A percentile compares a stretch with the other conserved stretches of the same genome.
These are phyloP conservation scores for Elsinoe ampelina DNA, from an alignment of 2,329 filamentous ascomycete species.

Conservation along the genomic window DNA sequence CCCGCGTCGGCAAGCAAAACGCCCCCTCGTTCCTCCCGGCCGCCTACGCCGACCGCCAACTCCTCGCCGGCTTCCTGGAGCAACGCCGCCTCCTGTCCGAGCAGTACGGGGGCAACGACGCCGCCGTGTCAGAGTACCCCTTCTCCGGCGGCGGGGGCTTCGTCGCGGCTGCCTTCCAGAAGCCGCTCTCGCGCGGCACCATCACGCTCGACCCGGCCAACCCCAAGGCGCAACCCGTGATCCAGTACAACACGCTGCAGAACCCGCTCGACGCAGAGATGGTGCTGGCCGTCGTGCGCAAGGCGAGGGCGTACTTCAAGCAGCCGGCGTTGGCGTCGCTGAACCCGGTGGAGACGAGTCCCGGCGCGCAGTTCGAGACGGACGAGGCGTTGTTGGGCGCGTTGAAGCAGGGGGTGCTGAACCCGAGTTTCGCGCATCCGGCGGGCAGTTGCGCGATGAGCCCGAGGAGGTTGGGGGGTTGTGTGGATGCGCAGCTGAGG, in stretches of 20 bases:
- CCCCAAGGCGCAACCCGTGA: conserved; percentile 25
- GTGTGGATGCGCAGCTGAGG: conserved; percentile 24
- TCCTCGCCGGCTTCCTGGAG: conserved; percentile 16
- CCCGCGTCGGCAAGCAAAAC: conserved; percentile 15
- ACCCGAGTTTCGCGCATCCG: conserved; percentile 27
- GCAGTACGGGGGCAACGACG: conserved; percentile 12
- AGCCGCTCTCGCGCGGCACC: conserved; percentile 31
- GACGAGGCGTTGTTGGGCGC: conserved; percentile 19
- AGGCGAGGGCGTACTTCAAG: conserved; percentile 28
- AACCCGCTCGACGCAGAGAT: conserved; percentile 31
- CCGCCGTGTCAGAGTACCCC: conserved; percentile 18
- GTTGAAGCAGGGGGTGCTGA: conserved; percentile 15
- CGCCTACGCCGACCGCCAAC: conserved; percentile 14
- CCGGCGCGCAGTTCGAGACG: conserved; percentile 18
- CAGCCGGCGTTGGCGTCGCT: conserved; percentile 26
- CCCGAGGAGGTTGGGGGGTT: conserved; percentile 23
- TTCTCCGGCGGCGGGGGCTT: conserved; percentile 16
- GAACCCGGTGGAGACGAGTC: conserved; percentile 26
- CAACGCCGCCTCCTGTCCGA: conserved; percentile 17
- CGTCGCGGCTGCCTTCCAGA: conserved; percentile 25
- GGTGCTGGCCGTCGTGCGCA: conserved; percentile 28
- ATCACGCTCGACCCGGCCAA: conserved; percentile 30
- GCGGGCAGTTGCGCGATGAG: conserved; percentile 28
- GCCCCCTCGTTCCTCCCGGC: conserved; percentile 18
- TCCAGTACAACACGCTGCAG: conserved; percentile 28